phyloP scores from a whole-genome alignment of 1,284 basidiomycete genomes.

The Trametes sp. region DNA sequence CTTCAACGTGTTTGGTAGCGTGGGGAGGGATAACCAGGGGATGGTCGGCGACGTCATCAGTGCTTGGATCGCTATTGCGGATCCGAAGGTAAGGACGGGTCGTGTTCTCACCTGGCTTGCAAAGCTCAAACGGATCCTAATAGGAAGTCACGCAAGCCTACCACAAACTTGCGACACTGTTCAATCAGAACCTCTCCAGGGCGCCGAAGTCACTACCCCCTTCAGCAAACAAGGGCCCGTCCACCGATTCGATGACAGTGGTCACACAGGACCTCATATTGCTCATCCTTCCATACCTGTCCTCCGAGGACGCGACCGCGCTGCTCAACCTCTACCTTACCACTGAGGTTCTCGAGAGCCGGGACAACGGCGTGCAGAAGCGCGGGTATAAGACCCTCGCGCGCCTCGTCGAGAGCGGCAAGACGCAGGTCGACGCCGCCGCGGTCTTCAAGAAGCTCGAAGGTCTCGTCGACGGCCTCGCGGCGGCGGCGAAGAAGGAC shows the following conservation, averaged over 20 bases:
- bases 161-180: conserved; percentile 78
- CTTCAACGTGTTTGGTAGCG: conserved; percentile 96
- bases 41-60: conserved; percentile 91
- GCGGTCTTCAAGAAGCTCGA: conserved; percentile 71
- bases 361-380: conserved; percentile 93
- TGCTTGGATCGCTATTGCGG: conserved; percentile 87
- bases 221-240: conserved; percentile 42
- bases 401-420: conserved; percentile 71
- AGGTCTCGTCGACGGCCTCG: conserved; percentile 68
- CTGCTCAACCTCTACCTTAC: conserved; percentile 73
- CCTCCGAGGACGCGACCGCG: conserved; percentile 60
- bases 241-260: conserved; percentile 64
- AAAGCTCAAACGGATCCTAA: conserved; percentile 1
- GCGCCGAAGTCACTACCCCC: conserved; percentile 41
- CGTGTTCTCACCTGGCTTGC: background rate
- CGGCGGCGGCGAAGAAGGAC: conserved; percentile 93
- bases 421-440: conserved; percentile 63
- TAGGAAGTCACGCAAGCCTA: conserved; percentile 86
- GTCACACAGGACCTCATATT: conserved; percentile 93
- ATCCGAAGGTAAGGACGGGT: conserved; percentile 62
- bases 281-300: conserved; percentile 85
- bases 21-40: conserved; percentile 78
- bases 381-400: conserved; percentile 92
- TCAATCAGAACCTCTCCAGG: conserved; percentile 73
- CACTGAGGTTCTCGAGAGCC: conserved; percentile 68